Evolutionary conservation across 106 monocot genomes (phyloP), one percentile per base, ranked within the genome.

Genomic region (Dendrobium officinale): DNA sequence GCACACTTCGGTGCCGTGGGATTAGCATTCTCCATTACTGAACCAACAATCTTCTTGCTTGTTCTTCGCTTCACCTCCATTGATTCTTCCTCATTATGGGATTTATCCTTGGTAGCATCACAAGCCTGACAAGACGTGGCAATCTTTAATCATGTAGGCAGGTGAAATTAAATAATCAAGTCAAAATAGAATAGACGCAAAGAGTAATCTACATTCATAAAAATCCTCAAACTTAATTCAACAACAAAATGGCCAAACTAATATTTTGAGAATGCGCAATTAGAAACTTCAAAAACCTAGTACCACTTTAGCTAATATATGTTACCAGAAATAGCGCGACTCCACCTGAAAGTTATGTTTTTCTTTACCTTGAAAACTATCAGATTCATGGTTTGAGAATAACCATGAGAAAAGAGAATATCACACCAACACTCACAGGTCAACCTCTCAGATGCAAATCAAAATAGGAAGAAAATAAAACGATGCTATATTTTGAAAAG

Each of bases 81-180:
- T 54, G 85, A 84, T 58, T 55, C 78, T 41, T 84, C 84, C 15
- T 89, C 85, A 3, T 26, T 87, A 44, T 58, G 82, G 20, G 78
- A 82, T 80, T 82, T 81, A 18, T 80, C 84, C 29, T 48, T 75
- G 66, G 19, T 80, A 40, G 75, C 86, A 77, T 95, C 91, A 74
- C 89, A 91, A 49, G 86, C 16, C 48, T 87, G 37, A 43, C 74
- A 43, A 20, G 40, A 3, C 7, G 20, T 33, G 15, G 6, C 70
- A 37, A 70, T 15, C 70, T 70, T 70, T 9, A n/a, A 22, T 31
- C 31, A 70, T 70, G 70, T 37, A 70, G 13, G 18, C 4, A 58
- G 58, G 18, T 16, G 3, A 16, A 22, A 27, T 67, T 37, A 33
- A 3, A 61, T 22, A 70, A 33, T 70, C 70, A 70, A 33, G 24